Evolutionary conservation across 1,284 basidiomycete species (phyloP), one percentile per base, ranked within the genome.

Genomic region (Ceratobasidium sp.): DNA sequence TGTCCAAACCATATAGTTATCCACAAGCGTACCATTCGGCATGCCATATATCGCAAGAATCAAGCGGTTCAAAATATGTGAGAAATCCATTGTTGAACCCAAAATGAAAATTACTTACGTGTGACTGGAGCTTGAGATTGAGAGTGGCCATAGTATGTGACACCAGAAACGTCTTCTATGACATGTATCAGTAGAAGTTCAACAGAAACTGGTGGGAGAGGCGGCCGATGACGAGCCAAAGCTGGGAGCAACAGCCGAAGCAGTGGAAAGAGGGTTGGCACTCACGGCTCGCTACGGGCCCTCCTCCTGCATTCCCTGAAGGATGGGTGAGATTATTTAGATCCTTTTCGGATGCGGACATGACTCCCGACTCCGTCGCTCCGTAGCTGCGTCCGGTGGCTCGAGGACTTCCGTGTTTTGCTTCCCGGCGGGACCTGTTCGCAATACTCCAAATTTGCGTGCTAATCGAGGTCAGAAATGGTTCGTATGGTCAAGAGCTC

Each of bases 311-410:
- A 35, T 74, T 61, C 45, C 58, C 60, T 47, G 69, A 31, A 63
- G 58, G n/a, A 63, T 58, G 69, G 33, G 47, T 33, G 60, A 74
- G 53, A 61, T 63, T 74, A 74, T 74, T 74, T 63, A 74, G 69
- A 74, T 74, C 69, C 69, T 74, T 74, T 26, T 74, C 69, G 69
- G 69, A 74, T 74, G 69, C 69, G 56, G 69, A 74, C 69, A 74
- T 74, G 69, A 8, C 69, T 74, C 69, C 69, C 69, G 69, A 74
- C 58, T 74, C 69, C 69, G 69, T 74, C 69, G 69, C 69, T 74
- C 69, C 69, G 69, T 74, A 23, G 69, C 56, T 49, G 53, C 51
- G 68, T 71, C 68, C 68, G 68, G 68, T 60, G 39, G 68, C 68
- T 71, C 58, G 53, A 60, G 58, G 60, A 74, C 51, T 74, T 63